Percentiles rank a stretch among this genome's conserved stretches.
Conservation (phyloP, 768 basidiomycete genomes). For the Scleroderma bovista region DNA sequence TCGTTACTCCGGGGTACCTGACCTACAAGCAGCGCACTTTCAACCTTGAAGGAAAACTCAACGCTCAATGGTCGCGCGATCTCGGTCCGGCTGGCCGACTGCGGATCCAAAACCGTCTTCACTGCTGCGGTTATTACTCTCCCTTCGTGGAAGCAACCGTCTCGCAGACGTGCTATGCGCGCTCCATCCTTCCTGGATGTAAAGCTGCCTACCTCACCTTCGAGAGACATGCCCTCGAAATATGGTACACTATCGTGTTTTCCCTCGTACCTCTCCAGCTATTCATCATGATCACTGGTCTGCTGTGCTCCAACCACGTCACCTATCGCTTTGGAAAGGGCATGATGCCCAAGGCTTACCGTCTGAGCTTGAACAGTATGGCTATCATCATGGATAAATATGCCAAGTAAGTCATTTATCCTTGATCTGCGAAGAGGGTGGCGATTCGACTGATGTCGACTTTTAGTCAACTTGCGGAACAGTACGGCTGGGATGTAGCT, state of each 20-base stretch:
- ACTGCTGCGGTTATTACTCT: conserved; percentile 78
- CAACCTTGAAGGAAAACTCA: conserved; percentile 80
- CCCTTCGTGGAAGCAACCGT: conserved; percentile 79
- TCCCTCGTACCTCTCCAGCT: conserved; percentile 65
- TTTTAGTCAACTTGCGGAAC: conserved; percentile 63
- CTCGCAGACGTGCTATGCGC: conserved; percentile 67
- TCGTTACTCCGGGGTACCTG: conserved; percentile 72
- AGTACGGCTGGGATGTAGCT: conserved; percentile 63
- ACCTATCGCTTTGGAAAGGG: conserved; percentile 87
- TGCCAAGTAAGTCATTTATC: conserved; percentile 44
- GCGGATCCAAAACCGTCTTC: conserved; percentile 65
- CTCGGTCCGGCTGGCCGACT: conserved; percentile 58
- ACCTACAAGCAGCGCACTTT: conserved; percentile 70
- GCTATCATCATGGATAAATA: conserved; percentile 83
- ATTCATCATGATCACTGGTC: conserved; percentile 50
- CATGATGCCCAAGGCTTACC: conserved; percentile 81
- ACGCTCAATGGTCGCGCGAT: conserved; percentile 65
- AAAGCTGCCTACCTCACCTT: conserved; percentile 58
- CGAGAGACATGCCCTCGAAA: conserved; percentile 46
- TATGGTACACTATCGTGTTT: conserved; percentile 67
- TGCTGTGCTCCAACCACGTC: conserved; percentile 78
- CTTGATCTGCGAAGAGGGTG: too few species aligned
- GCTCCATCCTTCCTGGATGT: conserved; percentile 69
- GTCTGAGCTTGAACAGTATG: conserved; percentile 68
- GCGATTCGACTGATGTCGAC: too few species aligned